These are phyloP conservation scores for Schizopora paradoxa DNA, from an alignment of 1,284 basidiomycete species.

Conservation along the genomic window DNA sequence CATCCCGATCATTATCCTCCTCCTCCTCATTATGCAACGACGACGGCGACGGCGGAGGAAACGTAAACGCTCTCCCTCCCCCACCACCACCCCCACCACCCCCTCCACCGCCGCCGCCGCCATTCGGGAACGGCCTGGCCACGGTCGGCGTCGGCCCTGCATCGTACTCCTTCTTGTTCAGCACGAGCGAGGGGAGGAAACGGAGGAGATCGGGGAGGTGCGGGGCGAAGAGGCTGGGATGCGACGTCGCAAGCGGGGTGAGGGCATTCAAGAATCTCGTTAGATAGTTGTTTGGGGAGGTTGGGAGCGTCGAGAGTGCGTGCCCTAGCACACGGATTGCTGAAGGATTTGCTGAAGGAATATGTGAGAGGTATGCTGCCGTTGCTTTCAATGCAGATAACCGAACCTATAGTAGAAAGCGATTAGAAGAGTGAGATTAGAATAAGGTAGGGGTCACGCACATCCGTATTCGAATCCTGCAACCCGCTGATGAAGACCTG, in stretches of 20 bases:
- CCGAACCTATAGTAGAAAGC: conserved; percentile 8
- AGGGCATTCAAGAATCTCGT: conserved; percentile 55
- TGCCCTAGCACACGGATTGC: conserved; percentile 64
- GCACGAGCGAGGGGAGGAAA: conserved; percentile 61
- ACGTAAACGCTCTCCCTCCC: conserved; percentile 39
- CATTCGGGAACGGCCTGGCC: conserved; percentile 54
- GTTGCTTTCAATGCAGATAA: conserved; percentile 35
- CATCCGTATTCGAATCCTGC: conserved; percentile 11
- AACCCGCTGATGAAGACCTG: conserved; percentile 15
- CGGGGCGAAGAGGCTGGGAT: conserved; percentile 62
- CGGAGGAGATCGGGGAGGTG: conserved; percentile 58
- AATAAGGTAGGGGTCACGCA: background rate
- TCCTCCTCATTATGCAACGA: conserved; percentile 22
- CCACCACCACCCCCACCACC: conserved; percentile 19
- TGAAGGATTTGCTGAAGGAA: conserved; percentile 51
- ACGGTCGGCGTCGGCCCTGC: conserved; percentile 72
- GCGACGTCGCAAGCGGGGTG: conserved; percentile 63
- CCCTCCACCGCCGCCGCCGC: conserved; percentile 6
- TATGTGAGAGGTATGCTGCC: conserved; percentile 55
- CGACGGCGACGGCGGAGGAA: conserved; percentile 40
- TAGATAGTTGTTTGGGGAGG: conserved; percentile 44
- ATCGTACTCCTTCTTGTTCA: conserved; percentile 48
- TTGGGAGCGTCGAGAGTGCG: conserved; percentile 51
- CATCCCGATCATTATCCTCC: conserved; percentile 25
- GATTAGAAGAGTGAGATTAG: background rate